A percentile compares a stretch with the other conserved stretches of the same genome.
Evolutionary conservation across 768 basidiomycete species (phyloP).

Genomic region (Rhodotorula kratochvilovae): DNA sequence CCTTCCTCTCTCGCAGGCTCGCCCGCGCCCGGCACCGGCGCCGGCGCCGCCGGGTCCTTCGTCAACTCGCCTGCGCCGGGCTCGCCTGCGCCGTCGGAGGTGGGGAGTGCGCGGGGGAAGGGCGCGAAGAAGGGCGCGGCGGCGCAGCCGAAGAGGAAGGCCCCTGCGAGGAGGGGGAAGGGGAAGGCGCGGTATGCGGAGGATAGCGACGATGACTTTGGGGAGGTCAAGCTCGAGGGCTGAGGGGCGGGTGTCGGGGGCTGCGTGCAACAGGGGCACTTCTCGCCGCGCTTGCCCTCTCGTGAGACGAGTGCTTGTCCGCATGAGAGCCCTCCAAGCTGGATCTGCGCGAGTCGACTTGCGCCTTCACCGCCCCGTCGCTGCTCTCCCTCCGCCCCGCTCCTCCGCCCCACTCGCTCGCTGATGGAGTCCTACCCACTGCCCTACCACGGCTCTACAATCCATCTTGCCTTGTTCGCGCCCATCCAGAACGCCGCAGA

Average conservation of each 20-base stretch:
- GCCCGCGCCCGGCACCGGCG: neutral
- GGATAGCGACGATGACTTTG: neutral
- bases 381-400: neutral
- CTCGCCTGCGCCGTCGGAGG: neutral
- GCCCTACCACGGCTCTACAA: slow-evolving; percentile 46
- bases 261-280: too few species aligned
- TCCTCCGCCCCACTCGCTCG: neutral
- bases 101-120: too few species aligned
- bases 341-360: neutral
- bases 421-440: slow-evolving; percentile 49
- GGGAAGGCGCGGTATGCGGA: neutral
- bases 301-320: too few species aligned
- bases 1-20: slow-evolving; percentile 3
- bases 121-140: neutral
- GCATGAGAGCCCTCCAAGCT: neutral
- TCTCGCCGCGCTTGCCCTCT: neutral
- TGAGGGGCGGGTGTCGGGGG: too few species aligned
- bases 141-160: neutral
- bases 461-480: slow-evolving; percentile 64
- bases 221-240: neutral
- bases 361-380: neutral
- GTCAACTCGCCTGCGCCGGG: too few species aligned
- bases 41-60: too few species aligned
- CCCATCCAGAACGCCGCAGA: slow-evolving; percentile 61
- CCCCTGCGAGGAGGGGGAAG: neutral